Percentiles rank a stretch among this genome's conserved stretches.
These are phyloP conservation scores for Fusarium tuaranense DNA, from an alignment of 2,329 filamentous ascomycete species.

Conservation along the genomic window DNA sequence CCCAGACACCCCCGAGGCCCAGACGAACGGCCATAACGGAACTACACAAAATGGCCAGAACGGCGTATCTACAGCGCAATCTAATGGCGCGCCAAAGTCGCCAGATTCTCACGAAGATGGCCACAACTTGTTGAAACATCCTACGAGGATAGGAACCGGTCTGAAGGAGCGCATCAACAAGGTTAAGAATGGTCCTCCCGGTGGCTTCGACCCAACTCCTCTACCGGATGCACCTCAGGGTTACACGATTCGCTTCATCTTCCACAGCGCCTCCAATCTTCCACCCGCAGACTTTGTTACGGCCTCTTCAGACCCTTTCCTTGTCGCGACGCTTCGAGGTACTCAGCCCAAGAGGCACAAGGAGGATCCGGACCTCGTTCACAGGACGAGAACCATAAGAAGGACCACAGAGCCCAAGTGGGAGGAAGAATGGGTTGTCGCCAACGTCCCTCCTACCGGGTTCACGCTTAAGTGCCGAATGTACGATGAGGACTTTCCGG, in stretches of 20 bases:
- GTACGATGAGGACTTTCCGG: conserved; percentile 89
- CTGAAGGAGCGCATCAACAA: conserved; percentile 44
- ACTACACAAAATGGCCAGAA: conserved; percentile 10
- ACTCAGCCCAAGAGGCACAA: conserved; percentile 81
- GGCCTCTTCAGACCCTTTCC: conserved; percentile 85
- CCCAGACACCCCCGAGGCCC: conserved; percentile 26
- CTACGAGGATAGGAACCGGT: conserved; percentile 25
- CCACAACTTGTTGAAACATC: conserved; percentile 21
- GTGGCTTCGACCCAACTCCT: conserved; percentile 84
- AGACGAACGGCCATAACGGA: conserved; percentile 23
- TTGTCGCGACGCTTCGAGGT: conserved; percentile 80
- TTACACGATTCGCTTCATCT: conserved; percentile 86
- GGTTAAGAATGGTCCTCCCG: conserved; percentile 65
- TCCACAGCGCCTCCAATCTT: conserved; percentile 84
- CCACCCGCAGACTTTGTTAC: conserved; percentile 84
- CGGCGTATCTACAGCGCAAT: conserved; percentile 11
- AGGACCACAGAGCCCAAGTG: conserved; percentile 80
- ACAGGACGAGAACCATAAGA: conserved; percentile 82
- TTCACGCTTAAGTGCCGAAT: conserved; percentile 88
- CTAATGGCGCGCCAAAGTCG: neutral
- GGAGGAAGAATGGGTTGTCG: conserved; percentile 89
- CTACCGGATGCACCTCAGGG: conserved; percentile 80
- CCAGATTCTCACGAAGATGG: conserved; percentile 19
- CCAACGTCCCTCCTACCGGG: conserved; percentile 83
- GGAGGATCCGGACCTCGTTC: conserved; percentile 80